Evolutionary conservation across 306 rosid genomes (phyloP).

Genomic region (Alnus glutinosa): DNA sequence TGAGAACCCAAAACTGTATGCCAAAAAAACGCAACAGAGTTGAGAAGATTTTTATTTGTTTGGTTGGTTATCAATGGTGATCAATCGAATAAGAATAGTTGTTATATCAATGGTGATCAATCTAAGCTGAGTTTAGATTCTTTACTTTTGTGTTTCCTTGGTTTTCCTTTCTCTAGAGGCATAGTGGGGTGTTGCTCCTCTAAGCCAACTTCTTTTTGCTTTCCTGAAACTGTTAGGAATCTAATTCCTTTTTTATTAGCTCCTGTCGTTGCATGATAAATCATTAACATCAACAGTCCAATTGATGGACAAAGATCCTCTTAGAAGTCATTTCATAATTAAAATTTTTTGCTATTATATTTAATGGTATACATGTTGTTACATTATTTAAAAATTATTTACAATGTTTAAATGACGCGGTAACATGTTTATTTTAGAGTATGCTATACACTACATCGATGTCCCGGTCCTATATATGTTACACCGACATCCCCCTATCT

Average conservation of each 20-base stretch:
- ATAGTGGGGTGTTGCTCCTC: conserved; percentile 38
- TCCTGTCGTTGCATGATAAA: not conserved
- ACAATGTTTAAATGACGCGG: too few species aligned
- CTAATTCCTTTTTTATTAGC: conserved; percentile 36
- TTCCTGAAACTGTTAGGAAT: conserved; percentile 40
- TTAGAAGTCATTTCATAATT: too few species aligned
- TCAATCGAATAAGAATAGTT: not conserved
- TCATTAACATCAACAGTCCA: not conserved
- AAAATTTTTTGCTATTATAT: too few species aligned
- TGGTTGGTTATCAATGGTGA: conserved; percentile 5
- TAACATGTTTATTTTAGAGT: too few species aligned
- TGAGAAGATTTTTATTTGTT: conserved; percentile 20
- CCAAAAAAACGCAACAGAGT: not conserved
- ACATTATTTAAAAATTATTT: too few species aligned
- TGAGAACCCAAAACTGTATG: not conserved
- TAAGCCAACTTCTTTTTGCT: conserved; percentile 23
- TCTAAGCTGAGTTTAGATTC: conserved; percentile 4
- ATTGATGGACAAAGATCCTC: not conserved
- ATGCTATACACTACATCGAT: too few species aligned
- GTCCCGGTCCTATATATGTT: too few species aligned
- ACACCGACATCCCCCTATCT: too few species aligned
- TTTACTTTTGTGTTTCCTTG: conserved; percentile 21
- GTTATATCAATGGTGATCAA: not conserved
- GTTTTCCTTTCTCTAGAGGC: conserved; percentile 37
- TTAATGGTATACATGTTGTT: too few species aligned